Evolutionary conservation across 768 basidiomycete species (phyloP), one percentile per base, ranked within the genome.

Genomic region (Pulveroboletus sp.): DNA sequence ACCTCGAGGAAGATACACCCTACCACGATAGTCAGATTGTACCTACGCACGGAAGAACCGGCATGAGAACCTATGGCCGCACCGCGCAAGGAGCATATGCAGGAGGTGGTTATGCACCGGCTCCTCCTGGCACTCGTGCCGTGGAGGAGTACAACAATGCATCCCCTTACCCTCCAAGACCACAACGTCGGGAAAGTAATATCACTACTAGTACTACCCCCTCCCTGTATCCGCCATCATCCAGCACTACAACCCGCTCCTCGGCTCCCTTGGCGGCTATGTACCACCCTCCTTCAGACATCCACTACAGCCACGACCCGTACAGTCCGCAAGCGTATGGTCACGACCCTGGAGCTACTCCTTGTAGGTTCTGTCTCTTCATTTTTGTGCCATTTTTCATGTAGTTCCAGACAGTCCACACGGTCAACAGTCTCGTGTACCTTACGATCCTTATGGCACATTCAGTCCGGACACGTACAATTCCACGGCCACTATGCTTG

Each of bases 121-220:
- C 76, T 18, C 69, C 82, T 5, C 66, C 71, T 14, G 89, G 89
- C 3, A 76, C 80, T 36, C 79, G 86, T 38, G 80, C 89, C 5
- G 74, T 90, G 6, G 89, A 91, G 59, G 85, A 86, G 18, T 90
- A 88, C 53, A 86, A 89, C 60, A 69, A 75, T 30, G 49, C 71
- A 18, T 60, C 73, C 15, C 72, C 79, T 17, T 74, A 76, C 49
- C 70, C 81, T 17, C 76, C 77, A 30, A 55, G 53, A 40, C 72
- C 75, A 3, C 70, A 67, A 31, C 70, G 73, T 33, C 73, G 72
- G 47, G 68, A 56, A 31, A 78, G 71, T 53, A 64, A 54, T 39
- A 68, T 63, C 49, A 69, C 76, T 7, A 71, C 77, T 5, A 66
- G 58, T 10, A 69, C 66, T 7, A 75, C 76, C 57, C 68, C 73